A percentile compares a stretch with the other conserved stretches of the same genome.
Evolutionary conservation across 2,329 filamentous ascomycete species (phyloP).

Genomic region (Diaporthe vexans): DNA sequence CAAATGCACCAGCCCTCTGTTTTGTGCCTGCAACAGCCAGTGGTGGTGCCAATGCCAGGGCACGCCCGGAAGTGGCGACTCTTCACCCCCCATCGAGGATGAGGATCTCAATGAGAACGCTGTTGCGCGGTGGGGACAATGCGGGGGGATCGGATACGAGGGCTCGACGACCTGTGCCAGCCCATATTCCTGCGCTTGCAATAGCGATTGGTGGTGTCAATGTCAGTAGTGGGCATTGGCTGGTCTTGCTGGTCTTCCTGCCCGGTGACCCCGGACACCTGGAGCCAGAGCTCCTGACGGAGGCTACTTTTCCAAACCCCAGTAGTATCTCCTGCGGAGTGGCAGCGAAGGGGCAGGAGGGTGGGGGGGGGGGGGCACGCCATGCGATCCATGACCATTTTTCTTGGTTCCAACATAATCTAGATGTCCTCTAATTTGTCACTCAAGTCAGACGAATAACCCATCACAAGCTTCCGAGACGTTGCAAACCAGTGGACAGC

Average conservation of each 20-base stretch:
- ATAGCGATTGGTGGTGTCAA: conserved; percentile 39
- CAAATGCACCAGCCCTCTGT: conserved; percentile 50
- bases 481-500: neutral
- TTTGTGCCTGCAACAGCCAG: conserved; percentile 47
- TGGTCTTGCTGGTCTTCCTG: too few species aligned
- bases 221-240: conserved; percentile 28
- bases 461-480: neutral
- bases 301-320: neutral
- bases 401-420: neutral
- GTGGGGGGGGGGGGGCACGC: too few species aligned
- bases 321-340: neutral
- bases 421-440: neutral
- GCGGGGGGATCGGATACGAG: conserved; percentile 32
- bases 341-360: too few species aligned
- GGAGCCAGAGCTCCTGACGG: neutral
- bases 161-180: conserved; percentile 35
- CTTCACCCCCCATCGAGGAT: neutral
- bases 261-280: neutral
- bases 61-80: neutral
- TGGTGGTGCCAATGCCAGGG: conserved; percentile 53
- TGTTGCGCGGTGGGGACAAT: conserved; percentile 38
- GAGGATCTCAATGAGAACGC: neutral
- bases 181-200: conserved; percentile 33
- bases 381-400: neutral
- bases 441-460: neutral